A percentile compares a stretch with the other conserved stretches of the same genome.
phyloP scores from a whole-genome alignment of 192 early-diverging fungal genomes.

The Spizellomyces punctatus region DNA sequence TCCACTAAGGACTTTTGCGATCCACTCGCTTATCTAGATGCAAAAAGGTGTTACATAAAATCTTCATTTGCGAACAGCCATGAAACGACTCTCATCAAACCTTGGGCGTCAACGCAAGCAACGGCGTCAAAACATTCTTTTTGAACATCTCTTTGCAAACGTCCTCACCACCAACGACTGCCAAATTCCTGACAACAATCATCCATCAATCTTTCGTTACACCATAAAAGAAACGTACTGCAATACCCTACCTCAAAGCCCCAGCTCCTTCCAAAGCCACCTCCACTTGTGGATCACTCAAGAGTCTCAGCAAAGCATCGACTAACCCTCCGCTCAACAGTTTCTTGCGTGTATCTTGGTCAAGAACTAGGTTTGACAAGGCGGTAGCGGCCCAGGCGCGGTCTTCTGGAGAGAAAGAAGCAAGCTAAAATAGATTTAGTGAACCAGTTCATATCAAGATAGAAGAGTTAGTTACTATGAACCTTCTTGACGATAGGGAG shows the following conservation, averaged over 20 bases:
- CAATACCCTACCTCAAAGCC: slow-evolving; percentile 54
- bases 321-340: slow-evolving; percentile 76
- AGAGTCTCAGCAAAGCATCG: slow-evolving; percentile 66
- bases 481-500: slow-evolving; percentile 39
- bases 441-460: not conserved
- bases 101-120: slow-evolving; percentile 49
- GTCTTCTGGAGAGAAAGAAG: slow-evolving; percentile 69
- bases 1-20: too few relatives aligned
- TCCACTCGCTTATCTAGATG: too few relatives aligned
- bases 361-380: slow-evolving; percentile 77
- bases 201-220: not conserved
- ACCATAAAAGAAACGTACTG: not conserved
- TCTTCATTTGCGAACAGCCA: not conserved
- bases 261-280: slow-evolving; percentile 76
- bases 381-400: slow-evolving; percentile 88
- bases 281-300: slow-evolving; percentile 71
- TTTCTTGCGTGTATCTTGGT: slow-evolving; percentile 65
- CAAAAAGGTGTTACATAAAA: too few relatives aligned
- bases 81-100: slow-evolving; percentile 21
- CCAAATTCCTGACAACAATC: slow-evolving; percentile 53
- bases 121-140: slow-evolving; percentile 56
- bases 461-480: not conserved
- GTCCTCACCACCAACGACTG: slow-evolving; percentile 52
- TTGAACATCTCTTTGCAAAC: slow-evolving; percentile 61
- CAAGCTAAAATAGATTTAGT: slow-evolving; percentile 49